Evolutionary conservation across 2,329 filamentous ascomycete species (phyloP).

Genomic region (Fusarium phyllophilum): DNA sequence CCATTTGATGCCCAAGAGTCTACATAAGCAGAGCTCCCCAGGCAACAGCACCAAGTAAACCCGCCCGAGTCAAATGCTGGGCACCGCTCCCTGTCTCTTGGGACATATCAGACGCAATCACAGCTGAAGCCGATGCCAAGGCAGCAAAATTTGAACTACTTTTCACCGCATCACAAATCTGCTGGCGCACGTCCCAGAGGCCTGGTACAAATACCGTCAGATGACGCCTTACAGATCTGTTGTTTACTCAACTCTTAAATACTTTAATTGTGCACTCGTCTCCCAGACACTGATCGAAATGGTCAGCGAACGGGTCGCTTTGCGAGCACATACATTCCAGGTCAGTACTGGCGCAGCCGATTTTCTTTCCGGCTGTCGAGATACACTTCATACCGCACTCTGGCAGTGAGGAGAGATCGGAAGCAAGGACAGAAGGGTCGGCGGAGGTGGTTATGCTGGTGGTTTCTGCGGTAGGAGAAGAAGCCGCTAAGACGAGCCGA

Average conservation of each 20-base stretch:
- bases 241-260: not conserved
- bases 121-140: not conserved
- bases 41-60: not conserved
- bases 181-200: not conserved
- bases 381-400: not conserved
- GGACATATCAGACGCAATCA: not conserved
- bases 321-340: not conserved
- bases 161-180: not conserved
- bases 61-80: fast-evolving
- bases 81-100: not conserved
- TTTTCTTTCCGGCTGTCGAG: not conserved
- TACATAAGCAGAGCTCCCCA: not conserved
- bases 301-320: not conserved
- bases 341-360: not conserved
- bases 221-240: not conserved
- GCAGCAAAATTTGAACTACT: not conserved
- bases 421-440: not conserved
- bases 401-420: not conserved
- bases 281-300: not conserved
- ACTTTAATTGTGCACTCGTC: not conserved
- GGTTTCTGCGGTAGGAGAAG: not conserved
- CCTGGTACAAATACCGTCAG: not conserved
- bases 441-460: not conserved
- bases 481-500: not conserved
- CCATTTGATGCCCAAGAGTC: too few species aligned